phyloP scores from a whole-genome alignment of 768 basidiomycete species.

The Glaciozyma antarctica region DNA sequence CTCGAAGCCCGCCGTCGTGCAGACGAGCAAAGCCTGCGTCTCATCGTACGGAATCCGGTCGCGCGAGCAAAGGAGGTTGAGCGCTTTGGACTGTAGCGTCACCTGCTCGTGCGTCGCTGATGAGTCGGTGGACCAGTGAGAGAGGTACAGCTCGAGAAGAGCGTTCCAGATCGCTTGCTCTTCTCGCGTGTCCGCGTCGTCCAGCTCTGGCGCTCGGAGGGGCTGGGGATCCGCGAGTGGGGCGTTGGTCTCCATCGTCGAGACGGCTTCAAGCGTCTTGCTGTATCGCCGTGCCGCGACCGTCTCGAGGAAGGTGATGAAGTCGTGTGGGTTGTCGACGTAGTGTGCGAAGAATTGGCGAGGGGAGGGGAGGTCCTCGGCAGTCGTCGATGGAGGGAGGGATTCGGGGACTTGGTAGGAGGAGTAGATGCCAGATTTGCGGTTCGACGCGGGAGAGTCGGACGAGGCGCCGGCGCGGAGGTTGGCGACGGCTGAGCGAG shows the following conservation, averaged over 20 bases:
- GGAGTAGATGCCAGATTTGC: conserved; percentile 1
- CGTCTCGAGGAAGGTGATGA: conserved; percentile 77
- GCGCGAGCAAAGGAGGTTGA: conserved; percentile 53
- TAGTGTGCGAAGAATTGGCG: conserved; percentile 87
- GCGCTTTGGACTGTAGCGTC: conserved; percentile 54
- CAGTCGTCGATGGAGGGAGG: not conserved
- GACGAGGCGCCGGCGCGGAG: conserved; percentile 40
- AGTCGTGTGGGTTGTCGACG: conserved; percentile 73
- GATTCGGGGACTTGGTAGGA: conserved; percentile 9
- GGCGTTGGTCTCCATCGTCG: conserved; percentile 1
- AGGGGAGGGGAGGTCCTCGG: conserved; percentile 12
- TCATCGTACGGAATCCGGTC: conserved; percentile 62
- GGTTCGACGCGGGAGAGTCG: conserved; percentile 4
- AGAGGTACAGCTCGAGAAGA: conserved; percentile 79
- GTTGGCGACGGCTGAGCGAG: conserved; percentile 39
- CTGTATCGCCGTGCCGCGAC: conserved; percentile 72
- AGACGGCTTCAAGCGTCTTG: conserved; percentile 18
- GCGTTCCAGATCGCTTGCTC: conserved; percentile 92
- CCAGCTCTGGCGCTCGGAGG: conserved; percentile 7
- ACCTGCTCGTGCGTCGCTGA: conserved; percentile 29
- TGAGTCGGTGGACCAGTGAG: conserved; percentile 40
- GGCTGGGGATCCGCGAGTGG: conserved; percentile 27
- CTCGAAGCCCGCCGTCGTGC: conserved; percentile 72
- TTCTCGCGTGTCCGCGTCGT: conserved; percentile 48
- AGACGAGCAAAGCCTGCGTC: conserved; percentile 88